Evolutionary conservation across 2,329 filamentous ascomycete genomes (phyloP).

Genomic region (Beauveria pseudobassiana): DNA sequence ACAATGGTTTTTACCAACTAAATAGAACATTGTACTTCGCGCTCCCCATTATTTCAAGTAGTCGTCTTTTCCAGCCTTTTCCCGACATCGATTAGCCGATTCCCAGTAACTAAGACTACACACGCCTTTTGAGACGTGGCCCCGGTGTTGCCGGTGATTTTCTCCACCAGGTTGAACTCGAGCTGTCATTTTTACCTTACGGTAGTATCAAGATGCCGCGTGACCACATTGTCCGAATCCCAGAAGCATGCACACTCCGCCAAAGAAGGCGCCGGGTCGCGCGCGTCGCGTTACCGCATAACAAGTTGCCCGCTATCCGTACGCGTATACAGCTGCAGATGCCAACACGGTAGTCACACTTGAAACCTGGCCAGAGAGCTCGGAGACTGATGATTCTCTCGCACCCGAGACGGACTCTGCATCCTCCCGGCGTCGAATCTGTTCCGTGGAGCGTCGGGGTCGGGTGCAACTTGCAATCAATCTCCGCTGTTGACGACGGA

Average conservation of each 20-base stretch:
- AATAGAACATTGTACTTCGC: no score
- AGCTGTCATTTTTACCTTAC: neutral
- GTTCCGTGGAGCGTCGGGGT: constrained; percentile 1
- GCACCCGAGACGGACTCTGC: neutral
- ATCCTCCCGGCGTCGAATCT: neutral
- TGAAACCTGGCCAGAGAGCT: neutral
- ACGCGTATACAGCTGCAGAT: neutral
- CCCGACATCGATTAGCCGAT: neutral
- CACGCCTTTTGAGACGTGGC: neutral
- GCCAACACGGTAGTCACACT: neutral
- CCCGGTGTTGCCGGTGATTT: neutral
- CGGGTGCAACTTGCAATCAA: neutral
- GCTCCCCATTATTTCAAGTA: neutral
- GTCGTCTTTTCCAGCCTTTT: neutral
- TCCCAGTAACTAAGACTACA: neutral
- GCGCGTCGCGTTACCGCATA: no score
- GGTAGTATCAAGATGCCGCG: neutral
- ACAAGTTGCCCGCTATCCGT: neutral
- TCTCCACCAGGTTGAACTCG: neutral
- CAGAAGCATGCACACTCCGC: neutral
- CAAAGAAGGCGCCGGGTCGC: no score
- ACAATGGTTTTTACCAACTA: neutral
- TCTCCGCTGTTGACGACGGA: constrained; percentile 3
- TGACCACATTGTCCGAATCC: neutral
- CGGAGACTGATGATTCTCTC: neutral